A percentile compares a stretch with the other conserved stretches of the same genome.
Conservation (phyloP, 768 basidiomycete species). For the Tricholoma furcatifolium region DNA sequence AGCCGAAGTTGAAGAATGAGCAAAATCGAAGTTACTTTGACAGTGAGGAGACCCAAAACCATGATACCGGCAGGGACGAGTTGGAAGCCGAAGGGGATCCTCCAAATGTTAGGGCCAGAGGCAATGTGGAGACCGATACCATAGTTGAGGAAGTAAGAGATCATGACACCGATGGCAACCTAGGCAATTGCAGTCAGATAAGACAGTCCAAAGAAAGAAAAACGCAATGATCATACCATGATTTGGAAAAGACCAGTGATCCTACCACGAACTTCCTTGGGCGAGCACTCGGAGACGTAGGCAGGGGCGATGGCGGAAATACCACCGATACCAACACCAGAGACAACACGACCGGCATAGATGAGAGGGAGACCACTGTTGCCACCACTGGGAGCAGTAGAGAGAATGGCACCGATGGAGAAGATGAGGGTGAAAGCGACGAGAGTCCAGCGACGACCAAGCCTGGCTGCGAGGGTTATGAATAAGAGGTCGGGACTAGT, state of each 20-base stretch:
- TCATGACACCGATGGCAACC: slow-evolving; percentile 79
- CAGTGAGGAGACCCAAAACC: slow-evolving; percentile 63
- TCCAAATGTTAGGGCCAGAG: slow-evolving; percentile 54
- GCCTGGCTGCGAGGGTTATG: slow-evolving; percentile 36
- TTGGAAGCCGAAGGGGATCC: slow-evolving; percentile 73
- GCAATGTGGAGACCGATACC: slow-evolving; percentile 57
- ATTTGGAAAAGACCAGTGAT: slow-evolving; percentile 88
- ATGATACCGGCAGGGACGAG: slow-evolving; percentile 65
- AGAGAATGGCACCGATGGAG: slow-evolving; percentile 68
- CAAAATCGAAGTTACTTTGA: slow-evolving; percentile 38
- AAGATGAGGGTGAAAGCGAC: slow-evolving; percentile 64
- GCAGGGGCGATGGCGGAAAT: slow-evolving; percentile 84
- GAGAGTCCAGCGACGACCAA: slow-evolving; percentile 69
- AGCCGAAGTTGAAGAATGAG: background rate
- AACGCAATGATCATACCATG: slow-evolving; percentile 45
- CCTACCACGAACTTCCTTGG: slow-evolving; percentile 82
- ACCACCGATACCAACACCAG: slow-evolving; percentile 79
- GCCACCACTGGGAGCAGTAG: slow-evolving; percentile 59
- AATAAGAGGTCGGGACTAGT: background rate
- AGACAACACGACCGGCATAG: slow-evolving; percentile 78
- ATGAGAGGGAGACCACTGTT: slow-evolving; percentile 62
- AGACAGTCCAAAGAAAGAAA: background rate
- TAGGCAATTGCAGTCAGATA: slow-evolving; percentile 11
- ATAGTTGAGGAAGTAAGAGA: slow-evolving; percentile 78
- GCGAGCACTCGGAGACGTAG: slow-evolving; percentile 84